phyloP scores from a whole-genome alignment of 768 basidiomycete genomes.

The Neoboletus subvelutipes region DNA sequence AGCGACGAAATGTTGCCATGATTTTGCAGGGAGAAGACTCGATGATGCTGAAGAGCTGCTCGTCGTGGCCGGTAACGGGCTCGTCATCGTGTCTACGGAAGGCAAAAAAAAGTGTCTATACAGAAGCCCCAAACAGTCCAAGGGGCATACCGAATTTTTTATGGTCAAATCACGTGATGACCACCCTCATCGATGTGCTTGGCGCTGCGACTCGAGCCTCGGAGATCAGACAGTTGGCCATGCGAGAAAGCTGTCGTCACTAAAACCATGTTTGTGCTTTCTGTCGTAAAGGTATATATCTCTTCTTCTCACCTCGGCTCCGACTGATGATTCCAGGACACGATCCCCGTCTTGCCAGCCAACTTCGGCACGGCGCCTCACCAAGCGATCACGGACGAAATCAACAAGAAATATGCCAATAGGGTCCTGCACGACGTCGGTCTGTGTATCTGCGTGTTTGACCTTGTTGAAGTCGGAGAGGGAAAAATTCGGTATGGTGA shows the following conservation, averaged over 20 bases:
- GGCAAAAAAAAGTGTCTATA: neutral
- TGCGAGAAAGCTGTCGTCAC: neutral
- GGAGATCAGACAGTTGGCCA: neutral
- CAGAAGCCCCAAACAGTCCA: no score
- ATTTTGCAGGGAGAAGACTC: constrained; percentile 61
- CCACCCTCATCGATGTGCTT: neutral
- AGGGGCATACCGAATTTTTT: constrained; percentile 7
- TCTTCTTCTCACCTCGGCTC: neutral
- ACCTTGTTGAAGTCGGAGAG: constrained; percentile 82
- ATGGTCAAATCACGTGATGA: constrained; percentile 14
- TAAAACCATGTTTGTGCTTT: constrained; percentile 44
- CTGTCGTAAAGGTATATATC: constrained; percentile 41
- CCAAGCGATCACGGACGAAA: constrained; percentile 76
- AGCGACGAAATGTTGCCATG: constrained; percentile 82
- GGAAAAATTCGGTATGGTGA: constrained; percentile 95
- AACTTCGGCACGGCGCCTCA: constrained; percentile 78
- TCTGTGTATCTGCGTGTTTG: constrained; percentile 87
- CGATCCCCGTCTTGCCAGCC: constrained; percentile 83
- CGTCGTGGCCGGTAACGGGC: neutral
- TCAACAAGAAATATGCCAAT: constrained; percentile 97
- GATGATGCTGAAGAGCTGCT: constrained; percentile 35
- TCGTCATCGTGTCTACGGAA: constrained; percentile 17
- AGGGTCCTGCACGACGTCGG: constrained; percentile 88
- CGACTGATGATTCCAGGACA: constrained; percentile 58
- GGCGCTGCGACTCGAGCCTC: neutral